Base-by-base conservation (phyloP, 2,329 filamentous ascomycete genomes). In the Colletotrichum navitas region DNA sequence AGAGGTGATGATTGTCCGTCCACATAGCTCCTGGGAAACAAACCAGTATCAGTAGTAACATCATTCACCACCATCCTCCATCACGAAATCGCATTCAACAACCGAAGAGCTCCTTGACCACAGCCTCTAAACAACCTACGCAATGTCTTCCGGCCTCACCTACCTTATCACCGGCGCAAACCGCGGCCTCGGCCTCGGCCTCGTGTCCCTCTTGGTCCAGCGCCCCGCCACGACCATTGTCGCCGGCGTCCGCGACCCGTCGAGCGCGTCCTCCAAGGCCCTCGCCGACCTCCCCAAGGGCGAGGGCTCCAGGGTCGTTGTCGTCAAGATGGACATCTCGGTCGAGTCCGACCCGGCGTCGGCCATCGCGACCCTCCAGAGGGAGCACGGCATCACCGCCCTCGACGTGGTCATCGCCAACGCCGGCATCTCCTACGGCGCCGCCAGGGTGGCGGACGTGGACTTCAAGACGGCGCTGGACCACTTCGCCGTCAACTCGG, bases 401-500 rank as follows among this genome's bases (percentile, higher is more conserved):
- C 76, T 89, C 5, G 86, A 89, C 74, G 76, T 87, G 12, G 82
- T 89, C 5, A 83, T 90, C 65, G 84, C 87, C 64, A 89, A 89
- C 75, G 86, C 87, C 0, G 86, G 81, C 12, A 82, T 85, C 32
- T 36, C 65, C 11, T 14, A 59, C 65, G 32, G 34, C 36, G 5
- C 45, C 7, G 8, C 2, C 59, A 4, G 18, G 16, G 75, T 74
- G 4, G 76, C 77, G 10, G 63, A 75, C 10, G 82, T 74, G 39
- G 78, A 79, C 0, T 71, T 74, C 0, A 78, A 81, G 0, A 51
- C 71, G 0, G 77, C 80, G 0, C 56, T 75, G 2, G 74, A 78
- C 1, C 80, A 84, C 73, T 76, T 85, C 60, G 75, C 80, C 1
- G 72, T 84, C 56, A 88, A 88, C 74, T 24, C 69, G 1, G 32